phyloP scores from a whole-genome alignment of 257 asterid genomes.

The Penstemon barbatus region DNA sequence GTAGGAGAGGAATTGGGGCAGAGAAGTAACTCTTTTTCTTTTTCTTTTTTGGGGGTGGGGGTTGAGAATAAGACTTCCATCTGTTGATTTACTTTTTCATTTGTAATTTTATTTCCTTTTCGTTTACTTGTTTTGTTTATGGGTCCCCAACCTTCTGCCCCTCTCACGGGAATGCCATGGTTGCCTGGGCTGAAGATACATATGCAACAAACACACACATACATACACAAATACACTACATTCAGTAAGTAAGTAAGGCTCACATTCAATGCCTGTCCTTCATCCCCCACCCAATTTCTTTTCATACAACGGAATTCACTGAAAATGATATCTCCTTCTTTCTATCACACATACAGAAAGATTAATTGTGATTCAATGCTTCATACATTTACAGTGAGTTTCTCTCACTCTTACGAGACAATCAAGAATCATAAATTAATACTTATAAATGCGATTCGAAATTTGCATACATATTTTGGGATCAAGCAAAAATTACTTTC shows the following conservation, averaged over 20 bases:
- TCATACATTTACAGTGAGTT: background rate
- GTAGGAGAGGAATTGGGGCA: conserved; percentile 13
- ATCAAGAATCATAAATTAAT: conserved; percentile 8
- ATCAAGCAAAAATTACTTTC: conserved; percentile 12
- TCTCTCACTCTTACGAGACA: conserved; percentile 23
- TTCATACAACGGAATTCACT: conserved; percentile 55
- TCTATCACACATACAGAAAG: conserved; percentile 9
- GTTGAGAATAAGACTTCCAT: conserved; percentile 39
- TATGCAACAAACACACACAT: conserved; percentile 34
- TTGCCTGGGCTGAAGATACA: conserved; percentile 56
- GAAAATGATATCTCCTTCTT: conserved; percentile 36
- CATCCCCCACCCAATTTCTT: conserved; percentile 50
- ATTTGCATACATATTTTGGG: conserved; percentile 8
- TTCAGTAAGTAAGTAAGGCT: conserved; percentile 29
- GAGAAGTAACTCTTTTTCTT: conserved; percentile 33
- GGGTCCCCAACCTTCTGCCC: conserved; percentile 59
- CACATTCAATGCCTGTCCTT: conserved; percentile 44
- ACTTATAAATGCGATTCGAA: background rate
- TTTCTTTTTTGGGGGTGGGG: conserved; percentile 30
- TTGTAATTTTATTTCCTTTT: conserved; percentile 32
- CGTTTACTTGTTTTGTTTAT: conserved; percentile 37
- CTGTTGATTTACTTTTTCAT: conserved; percentile 30
- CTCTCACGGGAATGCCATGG: conserved; percentile 73
- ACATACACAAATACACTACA: conserved; percentile 25
- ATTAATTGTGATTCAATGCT: conserved; percentile 22